Evolutionary conservation across 805 yeast species (phyloP), one percentile per base, ranked within the genome.

Genomic region (Yamadazyma takamatsuzukensis): DNA sequence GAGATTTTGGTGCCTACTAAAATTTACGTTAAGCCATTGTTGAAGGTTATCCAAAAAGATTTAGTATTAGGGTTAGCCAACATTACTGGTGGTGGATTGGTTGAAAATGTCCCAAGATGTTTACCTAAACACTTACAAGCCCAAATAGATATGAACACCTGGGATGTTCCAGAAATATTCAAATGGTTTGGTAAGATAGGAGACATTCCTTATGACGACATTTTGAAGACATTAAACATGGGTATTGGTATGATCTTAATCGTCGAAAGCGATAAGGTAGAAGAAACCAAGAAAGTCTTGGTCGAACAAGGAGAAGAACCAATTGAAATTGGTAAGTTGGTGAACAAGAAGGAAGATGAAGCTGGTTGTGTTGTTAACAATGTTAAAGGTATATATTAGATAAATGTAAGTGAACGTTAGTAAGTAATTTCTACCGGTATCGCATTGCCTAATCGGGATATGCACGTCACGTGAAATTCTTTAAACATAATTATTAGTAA

Each of bases 1-100:
- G 89, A 84, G 48, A 70, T 89, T 33, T 69, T 93, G 41, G 75
- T 80, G 3, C 99, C 99, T 32, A 94, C 98, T 3, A 80, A 83
- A 57, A 89, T 93, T 43, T 93, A 93, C 63, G 98, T 94, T 43
- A 89, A 86, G 61, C 95, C 89, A 49, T 62, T 94, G 37, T 70
- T 93, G 41, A 83, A 83, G 29, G 77, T 85, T 2, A 72, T 89
- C 42, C 74, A 72, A 48, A 69, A 82, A 49, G 80, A 72, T 21
- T 63, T 83, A 36, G 54, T 90, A 29, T 69, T 88, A 35, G 99
- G 97, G 38, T 72, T 93, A 54, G 96, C 98, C 2, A 95, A 93
- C 53, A 93, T 93, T 52, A 93, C 99, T 15, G 99, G 99, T 41
- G 99, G 99, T 59, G 99, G 99, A 33, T 70, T 93, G 33, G 81